A percentile compares a stretch with the other conserved stretches of the same genome.
phyloP scores from a whole-genome alignment of 2,329 filamentous ascomycete species.

The Sarocladiaceae sp. region DNA sequence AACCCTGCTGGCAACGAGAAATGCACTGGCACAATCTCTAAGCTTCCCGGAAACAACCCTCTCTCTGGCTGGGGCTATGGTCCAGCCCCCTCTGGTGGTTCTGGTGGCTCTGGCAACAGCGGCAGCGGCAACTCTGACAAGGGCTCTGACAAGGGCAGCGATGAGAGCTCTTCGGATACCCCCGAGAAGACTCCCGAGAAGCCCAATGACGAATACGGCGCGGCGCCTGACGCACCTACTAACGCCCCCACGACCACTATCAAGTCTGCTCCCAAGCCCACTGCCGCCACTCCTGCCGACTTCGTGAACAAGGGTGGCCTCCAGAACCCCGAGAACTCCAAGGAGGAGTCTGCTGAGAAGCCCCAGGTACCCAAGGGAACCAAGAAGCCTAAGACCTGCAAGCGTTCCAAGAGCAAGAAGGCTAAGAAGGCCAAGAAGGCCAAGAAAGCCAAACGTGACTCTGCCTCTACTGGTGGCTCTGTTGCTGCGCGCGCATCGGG shows the following conservation, averaged over 20 bases:
- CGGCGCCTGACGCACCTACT: neutral
- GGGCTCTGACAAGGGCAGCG: neutral
- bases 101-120: neutral
- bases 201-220: neutral
- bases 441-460: slow-evolving; percentile 4
- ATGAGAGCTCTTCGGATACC: neutral
- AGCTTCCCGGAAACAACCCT: slow-evolving; percentile 50
- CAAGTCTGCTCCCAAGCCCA: neutral
- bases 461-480: neutral
- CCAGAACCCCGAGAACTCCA: neutral
- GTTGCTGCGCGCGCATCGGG: neutral
- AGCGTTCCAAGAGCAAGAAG: slow-evolving; percentile 4
- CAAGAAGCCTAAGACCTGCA: slow-evolving; percentile 4
- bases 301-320: neutral
- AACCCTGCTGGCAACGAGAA: slow-evolving; percentile 39
- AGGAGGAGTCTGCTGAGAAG: no score
- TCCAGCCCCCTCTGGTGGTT: slow-evolving; percentile 10
- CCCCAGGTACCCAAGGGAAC: neutral
- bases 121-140: neutral
- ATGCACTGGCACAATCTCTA: slow-evolving; percentile 34
- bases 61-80: slow-evolving; percentile 47
- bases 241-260: neutral
- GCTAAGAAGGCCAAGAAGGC: neutral
- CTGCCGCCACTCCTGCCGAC: neutral
- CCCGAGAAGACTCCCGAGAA: neutral